Evolutionary conservation across 495 filamentous ascomycete species (phyloP), one percentile per base, ranked within the genome.

Genomic region (Annulohypoxylon maeteangense): DNA sequence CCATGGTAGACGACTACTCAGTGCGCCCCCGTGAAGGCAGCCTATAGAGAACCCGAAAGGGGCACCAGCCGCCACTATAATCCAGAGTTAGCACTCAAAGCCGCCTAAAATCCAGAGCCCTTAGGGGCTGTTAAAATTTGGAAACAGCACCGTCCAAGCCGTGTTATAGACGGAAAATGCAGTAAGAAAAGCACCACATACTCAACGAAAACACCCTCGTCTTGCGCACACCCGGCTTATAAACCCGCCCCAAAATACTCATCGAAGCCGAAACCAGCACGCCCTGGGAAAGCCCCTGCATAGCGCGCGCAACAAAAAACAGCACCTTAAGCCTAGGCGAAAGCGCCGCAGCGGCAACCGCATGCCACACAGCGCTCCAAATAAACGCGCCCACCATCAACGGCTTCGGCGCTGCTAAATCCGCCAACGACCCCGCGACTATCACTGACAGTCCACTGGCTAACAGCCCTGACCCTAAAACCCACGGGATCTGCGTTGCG

Each of bases 231-330:
- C 86, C 86, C 0, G 84, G 83, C 1, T 75, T 73, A 60, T 89
- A 90, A 0, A 83, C 81, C 0, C 80, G 74, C 0, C 88, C 90
- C 1, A 90, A 68, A 18, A 90, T 78, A 6, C 88, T 89, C 44
- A 90, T 73, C 0, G 78, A 85, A 54, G 90, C 89, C 0, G 89
- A 89, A 23, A 90, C 77, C 8, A 88, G 65, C 57, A 90, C 79
- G 0, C 88, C 87, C 1, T 84, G 83, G 0, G 88, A 87, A 2
- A 90, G 82, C 0, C 89, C 89, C 59, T 88, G 84, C 40, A 90
- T 74, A 0, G 83, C 87, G 7, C 89, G 83, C 2, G 81, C 79
- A 29, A 89, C 67, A 56, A 83, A 82, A 70, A 88, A 90, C 27
- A 88, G 76, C 0, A 86, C 78, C 12, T 81, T 76, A 18, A 70